phyloP scores from a whole-genome alignment of 495 filamentous ascomycete species.

The Trichoderma orchidacearum region DNA sequence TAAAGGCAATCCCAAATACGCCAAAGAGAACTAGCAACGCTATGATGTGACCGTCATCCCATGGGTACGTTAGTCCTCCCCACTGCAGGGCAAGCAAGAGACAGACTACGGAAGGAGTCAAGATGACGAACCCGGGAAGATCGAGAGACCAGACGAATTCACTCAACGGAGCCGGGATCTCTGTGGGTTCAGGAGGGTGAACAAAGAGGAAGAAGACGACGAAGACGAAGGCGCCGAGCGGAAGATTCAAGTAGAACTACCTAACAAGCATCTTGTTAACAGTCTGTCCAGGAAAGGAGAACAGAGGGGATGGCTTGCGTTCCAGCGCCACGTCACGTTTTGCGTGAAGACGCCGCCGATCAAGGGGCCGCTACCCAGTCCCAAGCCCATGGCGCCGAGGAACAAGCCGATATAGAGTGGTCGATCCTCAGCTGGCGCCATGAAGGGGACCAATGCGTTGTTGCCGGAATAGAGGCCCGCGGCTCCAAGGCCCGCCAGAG shows the following conservation, averaged over 20 bases:
- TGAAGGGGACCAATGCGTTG: constrained; percentile 23
- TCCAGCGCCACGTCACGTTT: constrained; percentile 42
- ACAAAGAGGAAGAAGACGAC: constrained; percentile 41
- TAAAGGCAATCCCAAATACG: constrained; percentile 31
- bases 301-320: neutral
- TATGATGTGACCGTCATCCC: constrained; percentile 31
- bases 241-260: constrained; percentile 68
- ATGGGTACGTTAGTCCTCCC: constrained; percentile 53
- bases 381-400: no score
- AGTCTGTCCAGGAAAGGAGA: neutral
- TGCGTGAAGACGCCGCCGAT: constrained; percentile 35
- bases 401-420: constrained; percentile 28
- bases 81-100: constrained; percentile 66
- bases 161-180: constrained; percentile 16
- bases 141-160: constrained; percentile 46
- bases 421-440: constrained; percentile 24
- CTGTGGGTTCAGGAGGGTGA: constrained; percentile 23
- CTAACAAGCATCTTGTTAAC: no score
- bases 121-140: constrained; percentile 41
- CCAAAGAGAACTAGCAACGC: constrained; percentile 28
- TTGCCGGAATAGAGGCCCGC: constrained; percentile 13
- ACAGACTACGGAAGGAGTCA: constrained; percentile 57
- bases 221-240: constrained; percentile 50
- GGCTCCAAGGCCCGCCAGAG: constrained; percentile 28
- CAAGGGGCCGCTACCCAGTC: constrained; percentile 16